phyloP scores from a whole-genome alignment of 73 alveolate genomes.

The Paramecium pentaurelia region DNA sequence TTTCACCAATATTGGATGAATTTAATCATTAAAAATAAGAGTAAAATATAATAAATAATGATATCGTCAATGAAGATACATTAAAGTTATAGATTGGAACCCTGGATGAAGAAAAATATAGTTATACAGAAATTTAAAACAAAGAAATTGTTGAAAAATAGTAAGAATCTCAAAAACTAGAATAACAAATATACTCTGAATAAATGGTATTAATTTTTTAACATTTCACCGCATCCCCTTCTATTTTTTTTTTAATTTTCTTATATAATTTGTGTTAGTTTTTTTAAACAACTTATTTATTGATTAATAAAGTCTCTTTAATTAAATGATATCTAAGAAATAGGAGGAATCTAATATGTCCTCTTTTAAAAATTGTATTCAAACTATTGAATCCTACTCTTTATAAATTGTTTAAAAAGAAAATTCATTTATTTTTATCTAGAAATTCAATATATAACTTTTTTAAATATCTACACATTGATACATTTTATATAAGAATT shows the following conservation, averaged over 20 bases:
- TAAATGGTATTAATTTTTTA: background rate
- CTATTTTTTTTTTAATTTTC: background rate
- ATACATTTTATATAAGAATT: too few species aligned
- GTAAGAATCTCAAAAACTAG: background rate
- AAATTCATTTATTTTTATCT: too few species aligned
- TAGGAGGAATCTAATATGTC: too few species aligned
- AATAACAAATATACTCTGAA: background rate
- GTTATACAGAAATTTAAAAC: background rate
- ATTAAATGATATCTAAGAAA: too few species aligned
- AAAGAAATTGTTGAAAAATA: background rate
- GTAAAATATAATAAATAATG: background rate
- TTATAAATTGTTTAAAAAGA: too few species aligned
- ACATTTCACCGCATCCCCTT: background rate
- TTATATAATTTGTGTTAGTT: too few species aligned
- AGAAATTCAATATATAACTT: too few species aligned
- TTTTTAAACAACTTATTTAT: too few species aligned
- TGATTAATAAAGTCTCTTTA: too few species aligned
- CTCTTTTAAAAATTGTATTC: too few species aligned
- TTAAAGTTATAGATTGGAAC: background rate
- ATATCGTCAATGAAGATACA: background rate
- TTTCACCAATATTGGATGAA: background rate
- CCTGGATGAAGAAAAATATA: background rate
- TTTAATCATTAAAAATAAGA: background rate
- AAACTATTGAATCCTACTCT: too few species aligned
- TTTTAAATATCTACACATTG: too few species aligned